Evolutionary conservation across 306 rosid genomes (phyloP).

Genomic region (Corylus avellana): DNA sequence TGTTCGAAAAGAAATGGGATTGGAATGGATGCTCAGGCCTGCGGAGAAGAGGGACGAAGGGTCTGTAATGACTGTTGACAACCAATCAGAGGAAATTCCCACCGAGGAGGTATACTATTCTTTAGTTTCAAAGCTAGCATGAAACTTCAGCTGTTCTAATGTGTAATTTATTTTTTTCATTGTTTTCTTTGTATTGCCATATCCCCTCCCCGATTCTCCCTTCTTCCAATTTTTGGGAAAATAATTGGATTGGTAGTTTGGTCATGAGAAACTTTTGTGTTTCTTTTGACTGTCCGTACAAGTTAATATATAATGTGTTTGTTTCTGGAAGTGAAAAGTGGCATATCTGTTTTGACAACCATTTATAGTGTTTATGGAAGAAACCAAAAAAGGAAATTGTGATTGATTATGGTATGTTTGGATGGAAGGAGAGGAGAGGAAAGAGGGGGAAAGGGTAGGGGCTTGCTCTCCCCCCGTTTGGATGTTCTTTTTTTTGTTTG

Average conservation of each 20-base stretch:
- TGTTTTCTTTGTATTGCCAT: background rate
- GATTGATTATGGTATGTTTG: background rate
- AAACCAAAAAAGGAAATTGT: background rate
- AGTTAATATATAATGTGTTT: background rate
- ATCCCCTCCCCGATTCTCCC: background rate
- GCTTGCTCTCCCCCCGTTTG: no score
- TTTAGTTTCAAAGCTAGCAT: background rate
- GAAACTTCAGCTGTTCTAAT: background rate
- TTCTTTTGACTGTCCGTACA: background rate
- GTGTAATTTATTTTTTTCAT: background rate
- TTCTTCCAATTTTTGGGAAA: background rate
- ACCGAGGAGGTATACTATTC: conserved; percentile 54
- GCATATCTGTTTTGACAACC: background rate
- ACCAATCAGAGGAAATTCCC: conserved; percentile 45
- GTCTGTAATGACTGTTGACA: conserved; percentile 40
- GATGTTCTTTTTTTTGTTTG: no score
- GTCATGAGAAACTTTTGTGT: background rate
- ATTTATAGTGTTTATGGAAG: background rate
- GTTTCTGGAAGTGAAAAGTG: background rate
- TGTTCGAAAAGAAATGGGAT: conserved; percentile 79
- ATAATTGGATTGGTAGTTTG: background rate
- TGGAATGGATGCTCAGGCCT: conserved; percentile 95
- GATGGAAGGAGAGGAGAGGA: no score
- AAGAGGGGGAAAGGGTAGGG: no score
- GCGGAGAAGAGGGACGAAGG: conserved; percentile 41